These are phyloP conservation scores for Lactarius quietus DNA, from an alignment of 768 basidiomycete genomes.

Conservation along the genomic window DNA sequence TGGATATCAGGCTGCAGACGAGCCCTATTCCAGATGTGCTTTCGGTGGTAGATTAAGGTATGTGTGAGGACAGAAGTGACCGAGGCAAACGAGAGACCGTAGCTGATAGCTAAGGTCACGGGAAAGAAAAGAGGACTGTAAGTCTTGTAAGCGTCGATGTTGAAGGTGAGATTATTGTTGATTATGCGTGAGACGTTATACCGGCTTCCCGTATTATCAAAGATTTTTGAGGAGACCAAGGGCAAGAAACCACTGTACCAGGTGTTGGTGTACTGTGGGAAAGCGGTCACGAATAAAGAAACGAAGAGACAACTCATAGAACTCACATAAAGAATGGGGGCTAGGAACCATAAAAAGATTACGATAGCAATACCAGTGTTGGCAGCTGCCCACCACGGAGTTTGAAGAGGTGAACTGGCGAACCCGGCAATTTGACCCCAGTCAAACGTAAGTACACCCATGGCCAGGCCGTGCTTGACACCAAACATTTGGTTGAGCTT, in stretches of 20 bases:
- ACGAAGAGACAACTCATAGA: background rate
- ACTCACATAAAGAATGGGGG: conserved; percentile 40
- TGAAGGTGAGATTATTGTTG: conserved; percentile 51
- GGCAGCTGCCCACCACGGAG: conserved; percentile 82
- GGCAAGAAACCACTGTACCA: conserved; percentile 36
- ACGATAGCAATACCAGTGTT: conserved; percentile 84
- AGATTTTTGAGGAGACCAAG: conserved; percentile 33
- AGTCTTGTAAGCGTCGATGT: conserved; percentile 48
- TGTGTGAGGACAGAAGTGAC: conserved; percentile 75
- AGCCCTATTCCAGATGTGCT: conserved; percentile 71
- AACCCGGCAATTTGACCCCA: conserved; percentile 69
- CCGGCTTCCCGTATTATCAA: conserved; percentile 73
- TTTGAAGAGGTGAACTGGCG: conserved; percentile 51
- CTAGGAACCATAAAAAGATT: conserved; percentile 49
- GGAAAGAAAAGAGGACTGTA: conserved; percentile 66
- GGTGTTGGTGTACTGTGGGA: conserved; percentile 51
- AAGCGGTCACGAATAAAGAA: background rate
- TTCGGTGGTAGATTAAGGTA: conserved; percentile 68
- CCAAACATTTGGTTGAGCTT: conserved; percentile 75
- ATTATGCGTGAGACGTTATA: conserved; percentile 62
- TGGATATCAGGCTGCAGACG: conserved; percentile 37
- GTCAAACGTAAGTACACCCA: conserved; percentile 87
- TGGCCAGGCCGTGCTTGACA: conserved; percentile 39
- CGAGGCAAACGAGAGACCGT: conserved; percentile 76
- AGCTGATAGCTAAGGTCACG: conserved; percentile 70